Conservation (phyloP, 306 rosid species). For the Corylus americana region DNA sequence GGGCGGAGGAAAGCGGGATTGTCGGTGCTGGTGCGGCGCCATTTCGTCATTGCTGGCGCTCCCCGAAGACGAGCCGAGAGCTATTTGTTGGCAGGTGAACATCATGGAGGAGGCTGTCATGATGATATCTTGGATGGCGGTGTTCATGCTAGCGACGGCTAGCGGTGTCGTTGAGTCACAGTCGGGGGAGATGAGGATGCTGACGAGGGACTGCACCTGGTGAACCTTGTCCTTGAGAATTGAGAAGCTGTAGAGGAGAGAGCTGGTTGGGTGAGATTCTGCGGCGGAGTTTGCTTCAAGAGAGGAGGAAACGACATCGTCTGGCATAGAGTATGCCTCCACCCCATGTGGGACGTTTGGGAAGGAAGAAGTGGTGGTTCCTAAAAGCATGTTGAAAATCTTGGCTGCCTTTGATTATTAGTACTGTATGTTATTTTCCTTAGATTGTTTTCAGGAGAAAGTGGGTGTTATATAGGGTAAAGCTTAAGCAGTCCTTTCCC, state of each 20-base stretch:
- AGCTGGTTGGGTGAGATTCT: constrained; percentile 28
- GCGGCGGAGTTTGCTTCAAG: constrained; percentile 35
- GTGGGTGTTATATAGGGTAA: constrained; percentile 17
- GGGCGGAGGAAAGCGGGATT: constrained; percentile 25
- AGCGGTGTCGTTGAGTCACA: constrained; percentile 42
- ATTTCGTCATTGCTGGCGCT: constrained; percentile 25
- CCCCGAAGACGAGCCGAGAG: constrained; percentile 36
- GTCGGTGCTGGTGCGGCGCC: constrained; percentile 19
- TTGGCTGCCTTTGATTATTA: not conserved
- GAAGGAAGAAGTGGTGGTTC: constrained; percentile 28
- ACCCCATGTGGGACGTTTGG: constrained; percentile 31
- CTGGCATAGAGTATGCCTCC: constrained; percentile 26
- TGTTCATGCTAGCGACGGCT: constrained; percentile 52
- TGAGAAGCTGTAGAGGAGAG: constrained; percentile 69
- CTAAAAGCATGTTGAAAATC: constrained; percentile 42
- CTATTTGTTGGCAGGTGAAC: constrained; percentile 67
- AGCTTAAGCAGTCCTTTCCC: constrained; percentile 3
- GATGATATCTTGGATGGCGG: constrained; percentile 72
- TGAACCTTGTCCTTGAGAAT: constrained; percentile 64
- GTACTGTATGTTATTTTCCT: not conserved
- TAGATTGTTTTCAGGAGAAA: constrained; percentile 5
- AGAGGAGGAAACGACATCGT: constrained; percentile 25
- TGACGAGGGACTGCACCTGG: constrained; percentile 54
- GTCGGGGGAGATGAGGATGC: constrained; percentile 49
- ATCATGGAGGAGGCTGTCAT: constrained; percentile 73